Conservation (phyloP, 805 yeast species). For the Yarrowia osloensis region DNA sequence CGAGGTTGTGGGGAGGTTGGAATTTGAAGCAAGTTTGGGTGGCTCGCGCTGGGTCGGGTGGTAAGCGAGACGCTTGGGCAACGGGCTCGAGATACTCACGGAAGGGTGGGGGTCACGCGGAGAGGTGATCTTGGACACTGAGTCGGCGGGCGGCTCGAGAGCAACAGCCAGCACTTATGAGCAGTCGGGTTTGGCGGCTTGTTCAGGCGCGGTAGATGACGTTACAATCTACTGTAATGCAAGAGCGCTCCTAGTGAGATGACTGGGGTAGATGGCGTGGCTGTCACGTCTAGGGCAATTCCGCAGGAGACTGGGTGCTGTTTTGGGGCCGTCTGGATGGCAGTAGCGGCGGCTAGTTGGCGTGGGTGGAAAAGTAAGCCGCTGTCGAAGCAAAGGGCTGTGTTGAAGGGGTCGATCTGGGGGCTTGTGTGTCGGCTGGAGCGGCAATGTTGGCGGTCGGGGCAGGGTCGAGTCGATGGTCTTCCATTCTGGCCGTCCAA, state of each 20-base stretch:
- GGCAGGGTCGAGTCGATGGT: no score
- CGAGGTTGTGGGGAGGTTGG: constrained; percentile 25
- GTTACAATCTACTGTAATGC: not conserved
- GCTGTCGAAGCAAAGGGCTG: no score
- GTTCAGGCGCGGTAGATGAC: not conserved
- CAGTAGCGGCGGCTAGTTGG: not conserved
- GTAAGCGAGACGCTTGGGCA: not conserved
- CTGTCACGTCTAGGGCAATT: constrained; percentile 5
- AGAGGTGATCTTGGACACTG: no score
- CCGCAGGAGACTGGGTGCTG: not conserved
- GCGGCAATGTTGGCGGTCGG: no score
- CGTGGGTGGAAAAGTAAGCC: no score
- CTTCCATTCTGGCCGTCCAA: not conserved
- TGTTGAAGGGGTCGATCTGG: no score
- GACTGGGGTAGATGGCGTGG: constrained; percentile 28
- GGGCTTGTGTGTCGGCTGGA: no score
- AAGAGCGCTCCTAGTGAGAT: constrained; percentile 14
- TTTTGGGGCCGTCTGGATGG: not conserved
- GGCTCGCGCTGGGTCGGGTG: no score
- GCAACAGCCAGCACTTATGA: no score
- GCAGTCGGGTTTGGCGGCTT: no score
- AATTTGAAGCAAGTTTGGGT: constrained; percentile 3
- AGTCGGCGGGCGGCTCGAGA: no score
- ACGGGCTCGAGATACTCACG: not conserved
- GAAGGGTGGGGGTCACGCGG: not conserved